These are phyloP conservation scores for Pyrenophora graminea DNA, from an alignment of 2,329 filamentous ascomycete species.

Conservation along the genomic window DNA sequence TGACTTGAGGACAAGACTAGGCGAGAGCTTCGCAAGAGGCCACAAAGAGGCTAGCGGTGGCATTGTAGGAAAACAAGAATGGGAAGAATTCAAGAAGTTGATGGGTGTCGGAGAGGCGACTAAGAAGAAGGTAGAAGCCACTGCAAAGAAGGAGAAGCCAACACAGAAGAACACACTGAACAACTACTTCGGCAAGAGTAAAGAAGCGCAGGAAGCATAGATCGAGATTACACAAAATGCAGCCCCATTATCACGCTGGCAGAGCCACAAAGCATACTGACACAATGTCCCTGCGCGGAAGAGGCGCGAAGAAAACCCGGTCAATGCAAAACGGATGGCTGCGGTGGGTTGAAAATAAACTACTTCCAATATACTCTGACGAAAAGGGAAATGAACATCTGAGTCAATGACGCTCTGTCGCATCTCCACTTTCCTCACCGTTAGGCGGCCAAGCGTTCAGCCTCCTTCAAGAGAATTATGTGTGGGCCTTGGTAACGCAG, in stretches of 20 bases:
- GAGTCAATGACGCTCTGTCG: conserved; percentile 12
- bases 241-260: not conserved
- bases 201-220: conserved; percentile 3
- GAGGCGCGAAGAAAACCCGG: conserved; percentile 11
- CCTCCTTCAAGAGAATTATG: not conserved
- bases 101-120: conserved; percentile 63
- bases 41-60: conserved; percentile 71
- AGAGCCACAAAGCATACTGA: not conserved
- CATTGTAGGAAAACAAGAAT: conserved; percentile 63
- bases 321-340: not conserved
- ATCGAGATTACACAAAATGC: not conserved
- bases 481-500: not conserved
- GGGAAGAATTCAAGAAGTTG: conserved; percentile 66
- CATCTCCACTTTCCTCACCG: not conserved
- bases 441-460: not conserved
- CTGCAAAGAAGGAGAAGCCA: conserved; percentile 39
- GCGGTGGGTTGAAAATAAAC: not conserved
- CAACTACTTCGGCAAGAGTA: conserved; percentile 37
- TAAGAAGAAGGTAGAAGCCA: conserved; percentile 44
- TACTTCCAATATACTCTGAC: conserved; percentile 11
- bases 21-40: conserved; percentile 67
- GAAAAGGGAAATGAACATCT: not conserved
- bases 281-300: not conserved
- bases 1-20: conserved; percentile 56
- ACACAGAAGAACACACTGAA: conserved; percentile 40